phyloP scores from a whole-genome alignment of 768 basidiomycete species.

The Collybiopsis luxurians region DNA sequence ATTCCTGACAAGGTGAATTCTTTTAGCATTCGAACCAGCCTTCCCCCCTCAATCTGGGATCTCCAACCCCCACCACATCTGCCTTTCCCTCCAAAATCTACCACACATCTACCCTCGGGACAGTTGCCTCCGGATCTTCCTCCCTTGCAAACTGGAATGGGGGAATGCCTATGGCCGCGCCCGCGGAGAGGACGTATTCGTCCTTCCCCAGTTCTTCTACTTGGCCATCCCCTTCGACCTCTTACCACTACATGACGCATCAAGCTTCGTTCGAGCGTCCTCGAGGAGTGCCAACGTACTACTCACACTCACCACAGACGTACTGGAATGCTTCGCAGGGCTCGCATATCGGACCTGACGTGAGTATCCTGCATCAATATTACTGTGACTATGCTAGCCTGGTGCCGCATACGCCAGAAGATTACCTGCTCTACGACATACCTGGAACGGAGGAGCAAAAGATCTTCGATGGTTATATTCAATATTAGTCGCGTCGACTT shows the following conservation, averaged over 20 bases:
- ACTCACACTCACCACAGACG: not conserved
- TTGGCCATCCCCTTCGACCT: no score
- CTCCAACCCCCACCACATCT: not conserved
- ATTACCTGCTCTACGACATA: not conserved
- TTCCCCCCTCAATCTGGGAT: not conserved
- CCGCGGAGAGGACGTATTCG: not conserved
- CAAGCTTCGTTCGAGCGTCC: no score
- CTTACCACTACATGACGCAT: no score
- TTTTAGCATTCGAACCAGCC: not conserved
- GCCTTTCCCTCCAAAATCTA: not conserved
- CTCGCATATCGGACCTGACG: not conserved
- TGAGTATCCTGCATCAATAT: no score
- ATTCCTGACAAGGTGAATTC: no score
- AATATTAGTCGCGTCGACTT: not conserved
- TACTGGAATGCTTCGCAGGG: not conserved
- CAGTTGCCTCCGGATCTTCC: not conserved
- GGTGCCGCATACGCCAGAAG: no score
- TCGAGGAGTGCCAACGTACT: no score
- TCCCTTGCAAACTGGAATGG: slow-evolving; percentile 3
- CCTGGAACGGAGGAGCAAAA: not conserved
- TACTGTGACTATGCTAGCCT: no score
- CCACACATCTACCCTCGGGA: not conserved
- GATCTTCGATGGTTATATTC: slow-evolving; percentile 1
- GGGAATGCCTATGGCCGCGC: not conserved
- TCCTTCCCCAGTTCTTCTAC: not conserved